Conservation (phyloP, 805 yeast genomes). For the Jamesozyma hellenica region DNA sequence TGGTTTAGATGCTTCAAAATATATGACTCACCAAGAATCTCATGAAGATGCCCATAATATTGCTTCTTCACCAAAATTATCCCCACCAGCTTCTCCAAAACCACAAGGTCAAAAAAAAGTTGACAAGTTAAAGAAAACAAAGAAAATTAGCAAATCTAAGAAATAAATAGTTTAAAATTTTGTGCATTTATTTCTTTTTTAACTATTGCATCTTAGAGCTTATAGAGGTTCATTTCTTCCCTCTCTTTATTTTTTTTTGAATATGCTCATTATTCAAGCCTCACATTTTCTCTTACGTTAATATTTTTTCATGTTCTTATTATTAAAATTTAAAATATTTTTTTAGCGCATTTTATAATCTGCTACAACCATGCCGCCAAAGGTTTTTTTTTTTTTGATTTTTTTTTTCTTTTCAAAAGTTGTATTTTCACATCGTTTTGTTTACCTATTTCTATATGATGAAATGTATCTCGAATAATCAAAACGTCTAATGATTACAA, state of each 20-base stretch:
- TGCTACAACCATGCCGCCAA: too few relatives aligned
- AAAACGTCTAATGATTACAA: too few relatives aligned
- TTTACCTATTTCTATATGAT: too few relatives aligned
- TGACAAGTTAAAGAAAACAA: conserved; percentile 8
- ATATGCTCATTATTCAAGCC: neutral
- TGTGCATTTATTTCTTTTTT: neutral
- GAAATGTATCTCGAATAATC: too few relatives aligned
- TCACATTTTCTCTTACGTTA: neutral
- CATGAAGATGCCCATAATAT: conserved; percentile 4
- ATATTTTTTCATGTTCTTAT: neutral
- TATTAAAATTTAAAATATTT: too few relatives aligned
- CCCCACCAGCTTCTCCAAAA: conserved; percentile 4
- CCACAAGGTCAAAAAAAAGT: neutral
- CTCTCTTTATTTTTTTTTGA: neutral
- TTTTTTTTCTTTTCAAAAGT: too few relatives aligned
- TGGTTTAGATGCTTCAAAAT: conserved; percentile 19
- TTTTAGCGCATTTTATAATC: too few relatives aligned
- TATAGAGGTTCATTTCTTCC: too few relatives aligned
- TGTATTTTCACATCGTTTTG: too few relatives aligned
- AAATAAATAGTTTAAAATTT: neutral
- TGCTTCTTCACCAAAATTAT: conserved; percentile 11
- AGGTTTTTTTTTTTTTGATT: too few relatives aligned
- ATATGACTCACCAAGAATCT: conserved; percentile 2
- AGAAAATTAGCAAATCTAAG: conserved; percentile 13
- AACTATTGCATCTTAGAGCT: too few relatives aligned